These are phyloP conservation scores for Trypanosoma brucei DNA, from an alignment of 208 protist genomes.

Conservation along the genomic window DNA sequence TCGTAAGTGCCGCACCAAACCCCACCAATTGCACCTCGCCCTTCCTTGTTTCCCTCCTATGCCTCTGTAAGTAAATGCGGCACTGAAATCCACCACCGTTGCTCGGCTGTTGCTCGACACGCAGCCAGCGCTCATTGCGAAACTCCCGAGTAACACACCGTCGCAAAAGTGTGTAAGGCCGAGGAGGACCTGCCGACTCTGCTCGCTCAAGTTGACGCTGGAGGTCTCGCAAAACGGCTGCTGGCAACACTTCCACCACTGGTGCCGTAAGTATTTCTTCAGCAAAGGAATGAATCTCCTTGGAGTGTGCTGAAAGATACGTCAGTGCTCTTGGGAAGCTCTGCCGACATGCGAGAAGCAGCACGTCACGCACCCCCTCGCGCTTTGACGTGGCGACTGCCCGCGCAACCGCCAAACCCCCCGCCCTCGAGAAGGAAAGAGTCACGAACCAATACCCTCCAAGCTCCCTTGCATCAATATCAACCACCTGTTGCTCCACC, in stretches of 20 bases:
- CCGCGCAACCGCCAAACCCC: slow-evolving; percentile 54
- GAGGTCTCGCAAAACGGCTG: slow-evolving; percentile 35
- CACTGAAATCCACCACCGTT: slow-evolving; percentile 49
- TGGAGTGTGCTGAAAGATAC: slow-evolving; percentile 45
- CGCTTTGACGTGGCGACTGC: slow-evolving; percentile 60
- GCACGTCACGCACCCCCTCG: slow-evolving; percentile 41
- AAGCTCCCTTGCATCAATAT: slow-evolving; percentile 40
- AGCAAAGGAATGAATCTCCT: slow-evolving; percentile 39
- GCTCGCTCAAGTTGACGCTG: slow-evolving; percentile 19
- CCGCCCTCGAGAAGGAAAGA: slow-evolving; percentile 45
- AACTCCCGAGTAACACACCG: slow-evolving; percentile 36
- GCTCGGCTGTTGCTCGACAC: slow-evolving; percentile 44
- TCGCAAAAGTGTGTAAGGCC: slow-evolving; percentile 26
- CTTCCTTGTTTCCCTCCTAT: slow-evolving; percentile 28
- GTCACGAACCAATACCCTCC: slow-evolving; percentile 78
- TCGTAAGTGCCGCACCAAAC: slow-evolving; percentile 36
- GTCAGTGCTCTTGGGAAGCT: slow-evolving; percentile 65
- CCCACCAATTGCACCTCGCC: slow-evolving; percentile 72
- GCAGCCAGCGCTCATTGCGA: slow-evolving; percentile 45
- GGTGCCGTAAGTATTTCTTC: slow-evolving; percentile 48
- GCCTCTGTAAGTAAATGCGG: slow-evolving; percentile 66
- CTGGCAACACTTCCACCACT: slow-evolving; percentile 61
- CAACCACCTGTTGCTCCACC: slow-evolving; percentile 22
- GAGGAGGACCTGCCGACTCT: slow-evolving; percentile 16
- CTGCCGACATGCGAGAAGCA: slow-evolving; percentile 64